These are phyloP conservation scores for Abelmoschus esculentus DNA, from an alignment of 345 rosid genomes.

Conservation along the genomic window DNA sequence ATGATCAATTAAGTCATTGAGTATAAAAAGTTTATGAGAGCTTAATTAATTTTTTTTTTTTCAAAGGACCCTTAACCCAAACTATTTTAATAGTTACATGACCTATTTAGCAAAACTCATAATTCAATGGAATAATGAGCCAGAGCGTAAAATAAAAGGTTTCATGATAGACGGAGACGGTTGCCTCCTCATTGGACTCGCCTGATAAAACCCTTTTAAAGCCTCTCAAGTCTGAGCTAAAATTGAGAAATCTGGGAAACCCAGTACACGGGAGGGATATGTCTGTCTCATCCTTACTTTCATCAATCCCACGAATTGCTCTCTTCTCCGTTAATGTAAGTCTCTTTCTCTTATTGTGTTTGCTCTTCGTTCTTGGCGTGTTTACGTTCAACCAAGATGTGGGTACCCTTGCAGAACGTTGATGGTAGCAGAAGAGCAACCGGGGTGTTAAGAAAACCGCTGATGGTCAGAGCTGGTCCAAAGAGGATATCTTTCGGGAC, in stretches of 20 bases:
- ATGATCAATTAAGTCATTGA: no score
- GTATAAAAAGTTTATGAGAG: no score
- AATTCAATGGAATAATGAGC: no score
- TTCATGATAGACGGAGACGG: no score
- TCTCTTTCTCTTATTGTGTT: background rate
- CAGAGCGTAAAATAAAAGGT: no score
- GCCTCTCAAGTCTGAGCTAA: background rate
- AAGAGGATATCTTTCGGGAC: slow-evolving; percentile 61
- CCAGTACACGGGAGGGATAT: background rate
- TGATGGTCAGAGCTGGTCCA: slow-evolving; percentile 42
- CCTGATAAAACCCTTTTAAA: background rate
- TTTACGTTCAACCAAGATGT: background rate
- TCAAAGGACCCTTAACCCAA: no score
- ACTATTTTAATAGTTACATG: no score
- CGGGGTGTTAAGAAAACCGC: slow-evolving; percentile 22
- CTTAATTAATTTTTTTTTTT: no score
- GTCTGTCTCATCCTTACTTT: slow-evolving; percentile 6
- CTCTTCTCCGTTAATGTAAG: slow-evolving; percentile 8
- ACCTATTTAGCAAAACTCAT: no score
- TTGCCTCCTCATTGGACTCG: background rate
- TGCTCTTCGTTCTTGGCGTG: background rate
- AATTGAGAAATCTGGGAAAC: background rate
- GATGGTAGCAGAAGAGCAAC: slow-evolving; percentile 19
- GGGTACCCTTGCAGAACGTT: slow-evolving; percentile 28
- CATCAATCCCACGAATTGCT: slow-evolving; percentile 8